A percentile compares a stretch with the other conserved stretches of the same genome.
phyloP scores from a whole-genome alignment of 2,329 filamentous ascomycete genomes.

The Trichoderma harzianum region DNA sequence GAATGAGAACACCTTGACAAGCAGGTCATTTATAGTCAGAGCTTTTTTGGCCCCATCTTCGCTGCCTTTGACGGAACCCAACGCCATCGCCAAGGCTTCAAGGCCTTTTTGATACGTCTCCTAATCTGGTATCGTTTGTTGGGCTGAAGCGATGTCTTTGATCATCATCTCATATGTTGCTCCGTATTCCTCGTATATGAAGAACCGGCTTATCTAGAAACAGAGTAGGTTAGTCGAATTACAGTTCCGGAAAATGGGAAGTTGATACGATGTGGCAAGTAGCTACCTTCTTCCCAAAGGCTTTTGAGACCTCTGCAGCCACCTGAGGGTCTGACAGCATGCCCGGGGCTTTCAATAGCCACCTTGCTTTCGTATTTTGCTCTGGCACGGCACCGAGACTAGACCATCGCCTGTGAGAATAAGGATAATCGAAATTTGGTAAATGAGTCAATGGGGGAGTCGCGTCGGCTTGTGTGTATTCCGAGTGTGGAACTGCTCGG shows the following conservation, averaged over 20 bases:
- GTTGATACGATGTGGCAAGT: background rate
- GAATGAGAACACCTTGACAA: constrained; percentile 70
- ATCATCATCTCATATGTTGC: constrained; percentile 85
- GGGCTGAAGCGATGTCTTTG: constrained; percentile 68
- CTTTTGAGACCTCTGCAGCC: constrained; percentile 57
- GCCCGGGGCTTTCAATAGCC: constrained; percentile 47
- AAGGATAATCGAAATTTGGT: background rate
- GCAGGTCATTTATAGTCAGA: constrained; percentile 76
- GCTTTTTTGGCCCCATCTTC: constrained; percentile 67
- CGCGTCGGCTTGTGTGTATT: constrained; percentile 48
- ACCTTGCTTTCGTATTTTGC: constrained; percentile 35
- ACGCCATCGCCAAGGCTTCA: constrained; percentile 73
- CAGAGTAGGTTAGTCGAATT: background rate
- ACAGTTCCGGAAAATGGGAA: background rate
- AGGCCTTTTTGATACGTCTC: constrained; percentile 78
- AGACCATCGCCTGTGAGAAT: constrained; percentile 43
- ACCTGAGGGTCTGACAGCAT: constrained; percentile 57
- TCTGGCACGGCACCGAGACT: constrained; percentile 48
- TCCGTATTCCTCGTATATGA: constrained; percentile 87
- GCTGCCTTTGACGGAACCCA: constrained; percentile 66
- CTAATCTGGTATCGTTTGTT: constrained; percentile 70
- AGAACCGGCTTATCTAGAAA: constrained; percentile 71
- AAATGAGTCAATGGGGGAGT: constrained; percentile 18
- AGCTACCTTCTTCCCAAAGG: constrained; percentile 58
- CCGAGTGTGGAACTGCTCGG: constrained; percentile 64